Base-by-base conservation (phyloP, 345 rosid genomes). In the Punica granatum region DNA sequence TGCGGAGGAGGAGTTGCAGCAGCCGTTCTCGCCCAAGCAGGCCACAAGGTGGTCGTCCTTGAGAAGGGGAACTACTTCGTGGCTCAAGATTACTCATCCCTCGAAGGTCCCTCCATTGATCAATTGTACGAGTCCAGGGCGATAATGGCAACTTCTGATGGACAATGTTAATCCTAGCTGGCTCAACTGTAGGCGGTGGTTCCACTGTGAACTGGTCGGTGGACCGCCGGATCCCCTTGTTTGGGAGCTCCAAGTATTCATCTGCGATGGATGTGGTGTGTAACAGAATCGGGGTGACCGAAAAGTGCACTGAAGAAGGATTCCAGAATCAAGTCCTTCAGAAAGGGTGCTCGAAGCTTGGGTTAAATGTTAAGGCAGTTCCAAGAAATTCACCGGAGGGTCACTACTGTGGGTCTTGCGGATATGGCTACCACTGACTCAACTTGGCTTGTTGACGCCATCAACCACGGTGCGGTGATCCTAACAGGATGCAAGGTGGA, bases 41-140 rank as follows among this genome's bases (percentile, higher is more conserved):
- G 73, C 41, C 61, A 36, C 33, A 70, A 70, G 30, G 73, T 70
- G 49, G 41, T 70, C 3, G 68, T 70, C 32, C 61, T 70, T 0
- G 73, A 70, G 32, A 70, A 70, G 58, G 73, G 73, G 35, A 70
- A 70, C 44, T 70, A 70, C 68, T 70, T 63, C 25, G 63, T 36
- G 8, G 62, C 68, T 0, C 33, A 21, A 14, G 73, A 63, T 6
- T 70, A 63, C 30, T 70, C 73, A 2, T 63, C 68, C 42, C 63
- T 70, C 1, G 68, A 70, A 41, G 73, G 73, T 3, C 68, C 68
- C 9, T 70, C 73, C 1, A n/a, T 70, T 60, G 68, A 53, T n/a
- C 63, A 70, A 53, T 18, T 70, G 26, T 70, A 63, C 16, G 67
- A 63, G 31, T 48, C 63, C 11, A 32, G 54, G 15, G 73, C 49